Conservation (phyloP, 495 filamentous ascomycete genomes). For the Parathielavia appendiculata region DNA sequence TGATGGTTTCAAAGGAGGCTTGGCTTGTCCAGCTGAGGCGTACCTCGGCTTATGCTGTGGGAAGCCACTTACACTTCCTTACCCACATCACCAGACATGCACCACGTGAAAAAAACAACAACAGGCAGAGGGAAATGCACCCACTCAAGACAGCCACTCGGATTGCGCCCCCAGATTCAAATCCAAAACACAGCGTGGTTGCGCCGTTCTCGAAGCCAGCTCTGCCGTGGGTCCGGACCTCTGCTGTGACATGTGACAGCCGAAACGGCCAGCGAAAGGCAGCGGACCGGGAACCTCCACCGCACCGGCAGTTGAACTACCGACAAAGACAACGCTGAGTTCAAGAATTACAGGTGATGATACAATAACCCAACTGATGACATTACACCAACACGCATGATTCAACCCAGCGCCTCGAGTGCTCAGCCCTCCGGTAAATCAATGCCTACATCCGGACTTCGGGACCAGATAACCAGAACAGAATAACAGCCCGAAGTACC, state of each 20-base stretch:
- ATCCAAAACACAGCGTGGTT: too few species aligned
- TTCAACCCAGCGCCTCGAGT: background rate
- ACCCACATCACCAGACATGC: too few species aligned
- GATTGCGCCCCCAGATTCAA: too few species aligned
- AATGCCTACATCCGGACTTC: too few species aligned
- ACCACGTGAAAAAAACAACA: too few species aligned
- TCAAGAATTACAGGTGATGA: conserved; percentile 8
- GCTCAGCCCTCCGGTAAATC: background rate
- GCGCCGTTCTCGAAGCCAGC: too few species aligned
- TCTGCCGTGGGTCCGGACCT: too few species aligned
- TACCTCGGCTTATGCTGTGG: conserved; percentile 6
- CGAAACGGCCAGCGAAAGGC: background rate
- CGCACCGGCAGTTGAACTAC: background rate
- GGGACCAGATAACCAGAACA: too few species aligned
- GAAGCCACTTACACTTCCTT: background rate
- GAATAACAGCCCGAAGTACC: too few species aligned
- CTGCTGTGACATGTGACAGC: background rate
- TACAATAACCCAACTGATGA: background rate
- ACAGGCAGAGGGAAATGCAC: too few species aligned
- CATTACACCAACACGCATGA: background rate
- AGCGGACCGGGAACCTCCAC: background rate
- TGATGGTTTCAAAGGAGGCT: background rate
- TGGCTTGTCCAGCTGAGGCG: background rate
- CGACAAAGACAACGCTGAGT: background rate
- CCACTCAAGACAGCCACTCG: too few species aligned